Evolutionary conservation across 2,329 filamentous ascomycete species (phyloP).

Genomic region (Epichloe coenophiala): DNA sequence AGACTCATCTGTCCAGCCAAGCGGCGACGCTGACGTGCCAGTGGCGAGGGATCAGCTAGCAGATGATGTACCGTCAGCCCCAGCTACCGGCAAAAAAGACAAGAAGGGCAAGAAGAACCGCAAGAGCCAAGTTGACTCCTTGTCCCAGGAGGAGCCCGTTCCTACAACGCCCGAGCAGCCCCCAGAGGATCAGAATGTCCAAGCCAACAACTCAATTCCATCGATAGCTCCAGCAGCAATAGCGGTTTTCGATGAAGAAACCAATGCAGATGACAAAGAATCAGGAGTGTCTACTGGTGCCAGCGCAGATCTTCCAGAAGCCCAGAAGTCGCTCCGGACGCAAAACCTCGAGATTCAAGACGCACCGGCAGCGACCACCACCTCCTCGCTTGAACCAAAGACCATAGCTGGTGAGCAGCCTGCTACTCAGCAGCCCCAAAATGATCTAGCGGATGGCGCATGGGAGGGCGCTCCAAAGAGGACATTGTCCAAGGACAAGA

Average conservation of each 20-base stretch:
- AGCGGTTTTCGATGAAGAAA: not conserved
- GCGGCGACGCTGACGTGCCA: not conserved
- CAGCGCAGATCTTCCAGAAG: not conserved
- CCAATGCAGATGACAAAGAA: not conserved
- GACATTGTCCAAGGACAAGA: conserved; percentile 17
- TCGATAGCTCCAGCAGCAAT: not conserved
- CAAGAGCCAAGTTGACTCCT: conserved; percentile 4
- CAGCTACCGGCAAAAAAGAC: conserved; percentile 9
- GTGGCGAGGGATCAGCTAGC: not conserved
- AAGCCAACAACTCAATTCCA: not conserved
- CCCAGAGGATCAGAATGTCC: not conserved
- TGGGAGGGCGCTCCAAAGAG: conserved; percentile 2
- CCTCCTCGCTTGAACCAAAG: not conserved
- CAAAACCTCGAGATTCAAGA: not conserved
- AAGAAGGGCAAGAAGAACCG: conserved; percentile 10
- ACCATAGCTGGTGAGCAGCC: not conserved
- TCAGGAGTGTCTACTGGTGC: not conserved
- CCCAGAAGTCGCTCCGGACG: not conserved
- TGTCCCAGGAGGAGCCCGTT: not conserved
- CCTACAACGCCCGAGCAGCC: not conserved
- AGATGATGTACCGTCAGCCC: conserved; percentile 6
- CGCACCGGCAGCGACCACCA: not conserved
- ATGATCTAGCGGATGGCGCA: not conserved
- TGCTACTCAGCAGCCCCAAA: not conserved
- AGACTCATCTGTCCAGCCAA: not conserved